phyloP scores from a whole-genome alignment of 2,329 filamentous ascomycete species.

The Biscogniauxia marginata region DNA sequence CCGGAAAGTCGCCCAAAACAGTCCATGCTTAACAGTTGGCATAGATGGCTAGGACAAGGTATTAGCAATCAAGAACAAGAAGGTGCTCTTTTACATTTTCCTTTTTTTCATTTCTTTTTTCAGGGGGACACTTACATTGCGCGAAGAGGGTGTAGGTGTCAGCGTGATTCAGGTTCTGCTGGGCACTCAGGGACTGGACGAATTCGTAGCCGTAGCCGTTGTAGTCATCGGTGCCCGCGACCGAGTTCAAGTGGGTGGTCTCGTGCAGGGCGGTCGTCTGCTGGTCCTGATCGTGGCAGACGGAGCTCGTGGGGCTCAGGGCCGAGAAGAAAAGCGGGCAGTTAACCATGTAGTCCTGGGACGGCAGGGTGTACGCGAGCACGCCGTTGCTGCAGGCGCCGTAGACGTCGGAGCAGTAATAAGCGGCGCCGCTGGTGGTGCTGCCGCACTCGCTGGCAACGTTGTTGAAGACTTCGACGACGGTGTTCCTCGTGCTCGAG shows the following conservation, averaged over 20 bases:
- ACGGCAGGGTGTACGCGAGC: conserved; percentile 61
- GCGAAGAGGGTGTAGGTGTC: conserved; percentile 2
- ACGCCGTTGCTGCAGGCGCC: conserved; percentile 48
- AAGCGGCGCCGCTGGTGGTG: conserved; percentile 45
- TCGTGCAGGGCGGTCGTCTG: background rate
- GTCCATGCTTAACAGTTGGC: background rate
- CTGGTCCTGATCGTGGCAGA: conserved; percentile 1
- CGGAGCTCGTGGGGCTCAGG: conserved; percentile 31
- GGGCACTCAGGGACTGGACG: background rate
- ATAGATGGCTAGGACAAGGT: background rate
- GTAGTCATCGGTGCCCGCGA: conserved; percentile 2
- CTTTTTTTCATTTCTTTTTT: background rate
- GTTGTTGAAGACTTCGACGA: conserved; percentile 50
- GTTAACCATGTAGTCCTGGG: conserved; percentile 56
- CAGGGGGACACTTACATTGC: background rate
- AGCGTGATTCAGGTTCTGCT: conserved; percentile 1
- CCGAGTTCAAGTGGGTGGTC: background rate
- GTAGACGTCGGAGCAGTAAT: conserved; percentile 59
- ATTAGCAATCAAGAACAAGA: background rate
- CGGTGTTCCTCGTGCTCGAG: conserved; percentile 43
- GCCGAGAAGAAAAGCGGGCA: conserved; percentile 58
- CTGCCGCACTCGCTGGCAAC: conserved; percentile 57
- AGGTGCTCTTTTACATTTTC: background rate
- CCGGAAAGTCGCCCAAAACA: background rate
- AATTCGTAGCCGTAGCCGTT: background rate